Evolutionary conservation across 2,329 filamentous ascomycete genomes (phyloP).

Genomic region (Neurospora sp.): DNA sequence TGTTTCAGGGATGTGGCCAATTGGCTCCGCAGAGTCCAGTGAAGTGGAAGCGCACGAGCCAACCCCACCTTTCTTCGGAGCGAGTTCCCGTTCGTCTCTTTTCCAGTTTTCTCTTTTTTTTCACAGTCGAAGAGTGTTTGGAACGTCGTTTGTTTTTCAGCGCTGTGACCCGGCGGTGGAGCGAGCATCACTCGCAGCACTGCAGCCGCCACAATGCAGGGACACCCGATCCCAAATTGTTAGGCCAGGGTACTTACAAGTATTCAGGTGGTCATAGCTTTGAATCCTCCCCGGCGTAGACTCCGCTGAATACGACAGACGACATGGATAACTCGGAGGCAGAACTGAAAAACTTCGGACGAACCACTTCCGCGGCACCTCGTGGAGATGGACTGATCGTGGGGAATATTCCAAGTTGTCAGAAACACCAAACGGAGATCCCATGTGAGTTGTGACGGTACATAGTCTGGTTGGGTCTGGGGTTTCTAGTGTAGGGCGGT

Average conservation of each 20-base stretch:
- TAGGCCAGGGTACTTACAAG: background rate
- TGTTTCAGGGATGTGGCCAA: background rate
- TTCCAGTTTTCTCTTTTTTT: background rate
- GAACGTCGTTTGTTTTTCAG: background rate
- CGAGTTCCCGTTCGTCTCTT: background rate
- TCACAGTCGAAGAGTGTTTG: background rate
- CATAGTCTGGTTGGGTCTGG: background rate
- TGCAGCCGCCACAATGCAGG: slow-evolving; percentile 2
- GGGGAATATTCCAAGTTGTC: background rate
- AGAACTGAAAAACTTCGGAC: background rate
- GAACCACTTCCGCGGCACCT: background rate
- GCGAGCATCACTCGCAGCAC: background rate
- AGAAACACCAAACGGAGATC: background rate
- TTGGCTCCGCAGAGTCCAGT: background rate
- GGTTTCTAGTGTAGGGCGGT: background rate
- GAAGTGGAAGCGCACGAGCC: background rate
- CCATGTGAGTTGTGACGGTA: background rate
- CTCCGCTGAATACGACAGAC: background rate
- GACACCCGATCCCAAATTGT: background rate
- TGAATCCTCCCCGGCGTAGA: background rate
- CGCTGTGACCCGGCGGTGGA: background rate
- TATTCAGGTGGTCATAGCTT: background rate
- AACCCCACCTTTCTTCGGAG: background rate
- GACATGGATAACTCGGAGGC: background rate
- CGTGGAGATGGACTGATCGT: background rate